Conservation (phyloP, 2,329 filamentous ascomycete genomes). For the Didymosphaeria variabile region DNA sequence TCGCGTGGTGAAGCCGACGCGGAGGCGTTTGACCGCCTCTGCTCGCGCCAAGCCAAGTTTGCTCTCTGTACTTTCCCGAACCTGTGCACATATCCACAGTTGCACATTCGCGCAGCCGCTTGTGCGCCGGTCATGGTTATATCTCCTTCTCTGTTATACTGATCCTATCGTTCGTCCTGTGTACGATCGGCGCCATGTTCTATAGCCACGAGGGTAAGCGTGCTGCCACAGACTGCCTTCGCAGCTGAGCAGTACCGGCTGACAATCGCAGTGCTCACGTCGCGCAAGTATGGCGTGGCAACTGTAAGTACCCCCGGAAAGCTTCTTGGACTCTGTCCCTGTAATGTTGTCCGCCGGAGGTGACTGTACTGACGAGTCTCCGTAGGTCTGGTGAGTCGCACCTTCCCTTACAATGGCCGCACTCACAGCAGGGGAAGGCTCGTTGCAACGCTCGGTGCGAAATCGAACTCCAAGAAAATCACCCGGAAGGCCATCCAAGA, state of each 20-base stretch:
- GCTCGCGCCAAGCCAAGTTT: constrained; percentile 6
- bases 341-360: neutral
- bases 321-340: neutral
- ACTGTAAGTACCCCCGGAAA: constrained; percentile 76
- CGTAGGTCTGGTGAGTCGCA: constrained; percentile 7
- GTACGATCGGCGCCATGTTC: constrained; percentile 71
- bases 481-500: constrained; percentile 86
- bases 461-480: constrained; percentile 75
- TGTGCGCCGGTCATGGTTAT: neutral
- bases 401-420: neutral
- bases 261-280: constrained; percentile 73
- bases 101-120: neutral
- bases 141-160: constrained; percentile 5
- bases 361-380: neutral
- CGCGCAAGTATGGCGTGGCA: constrained; percentile 86
- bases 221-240: neutral
- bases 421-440: constrained; percentile 68
- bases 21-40: constrained; percentile 4
- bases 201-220: constrained; percentile 90
- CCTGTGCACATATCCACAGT: neutral
- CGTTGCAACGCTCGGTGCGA: constrained; percentile 84
- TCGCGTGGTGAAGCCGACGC: neutral
- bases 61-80: constrained; percentile 2
- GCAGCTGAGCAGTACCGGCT: constrained; percentile 25
- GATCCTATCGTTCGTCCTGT: constrained; percentile 11